These are phyloP conservation scores for Herpetomonas muscarum DNA, from an alignment of 208 protist species.

Conservation along the genomic window DNA sequence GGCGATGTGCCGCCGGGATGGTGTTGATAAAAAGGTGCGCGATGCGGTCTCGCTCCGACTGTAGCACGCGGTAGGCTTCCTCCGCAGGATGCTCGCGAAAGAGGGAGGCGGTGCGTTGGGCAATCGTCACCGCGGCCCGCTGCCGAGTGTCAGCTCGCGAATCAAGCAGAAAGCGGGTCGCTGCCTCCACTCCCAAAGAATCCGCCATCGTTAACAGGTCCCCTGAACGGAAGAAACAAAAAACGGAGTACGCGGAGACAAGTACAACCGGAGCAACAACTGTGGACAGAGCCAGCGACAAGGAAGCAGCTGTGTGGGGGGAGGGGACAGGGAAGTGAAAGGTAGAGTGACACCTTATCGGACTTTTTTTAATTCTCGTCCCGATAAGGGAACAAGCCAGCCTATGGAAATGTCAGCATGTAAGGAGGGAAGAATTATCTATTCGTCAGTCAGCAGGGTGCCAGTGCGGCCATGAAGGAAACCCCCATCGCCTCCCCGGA, in stretches of 20 bases:
- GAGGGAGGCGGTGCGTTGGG: constrained; percentile 26
- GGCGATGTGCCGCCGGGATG: constrained; percentile 43
- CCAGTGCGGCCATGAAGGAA: too few species aligned
- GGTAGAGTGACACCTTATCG: too few species aligned
- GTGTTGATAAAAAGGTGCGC: constrained; percentile 37
- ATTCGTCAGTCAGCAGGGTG: too few species aligned
- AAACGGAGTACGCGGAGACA: too few species aligned
- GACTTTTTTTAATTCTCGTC: too few species aligned
- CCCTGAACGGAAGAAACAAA: constrained; percentile 5
- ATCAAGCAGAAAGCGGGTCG: constrained; percentile 48
- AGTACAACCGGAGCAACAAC: background rate
- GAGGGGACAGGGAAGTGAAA: background rate
- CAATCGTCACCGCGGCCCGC: constrained; percentile 31
- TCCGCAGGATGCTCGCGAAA: constrained; percentile 41
- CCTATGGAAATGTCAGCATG: too few species aligned
- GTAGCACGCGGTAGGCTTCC: constrained; percentile 34
- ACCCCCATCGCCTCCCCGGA: too few species aligned
- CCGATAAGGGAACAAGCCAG: too few species aligned
- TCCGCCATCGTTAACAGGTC: constrained; percentile 37
- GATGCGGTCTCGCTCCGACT: constrained; percentile 22
- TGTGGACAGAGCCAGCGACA: background rate
- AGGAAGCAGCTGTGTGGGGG: background rate
- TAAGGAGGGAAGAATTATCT: too few species aligned
- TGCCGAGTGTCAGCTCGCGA: constrained; percentile 46
- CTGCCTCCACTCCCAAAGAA: constrained; percentile 27